phyloP scores from a whole-genome alignment of 2,329 filamentous ascomycete genomes.

The Diaporthe caulivora region DNA sequence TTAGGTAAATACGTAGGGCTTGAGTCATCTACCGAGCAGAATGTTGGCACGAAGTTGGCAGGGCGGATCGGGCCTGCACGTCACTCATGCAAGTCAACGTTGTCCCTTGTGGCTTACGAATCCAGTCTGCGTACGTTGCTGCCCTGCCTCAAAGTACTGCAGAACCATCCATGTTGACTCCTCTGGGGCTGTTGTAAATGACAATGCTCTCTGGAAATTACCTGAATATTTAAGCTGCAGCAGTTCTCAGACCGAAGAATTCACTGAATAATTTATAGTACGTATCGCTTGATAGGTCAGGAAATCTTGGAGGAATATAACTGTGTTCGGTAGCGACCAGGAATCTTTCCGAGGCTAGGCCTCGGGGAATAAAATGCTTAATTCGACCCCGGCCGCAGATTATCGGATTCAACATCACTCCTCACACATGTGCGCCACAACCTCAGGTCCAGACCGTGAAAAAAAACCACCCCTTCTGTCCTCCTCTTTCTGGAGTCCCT shows the following conservation, averaged over 20 bases:
- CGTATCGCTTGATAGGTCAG: too few species aligned
- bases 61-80: conserved; percentile 5
- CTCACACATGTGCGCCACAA: neutral
- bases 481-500: too few species aligned
- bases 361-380: conserved; percentile 6
- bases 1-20: neutral
- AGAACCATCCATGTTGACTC: neutral
- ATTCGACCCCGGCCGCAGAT: neutral
- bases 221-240: neutral
- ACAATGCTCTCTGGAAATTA: neutral
- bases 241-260: neutral
- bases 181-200: neutral
- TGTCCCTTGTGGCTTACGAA: neutral
- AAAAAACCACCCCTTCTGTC: neutral
- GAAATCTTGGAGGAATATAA: neutral
- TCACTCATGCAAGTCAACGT: conserved; percentile 3
- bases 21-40: neutral
- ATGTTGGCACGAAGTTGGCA: conserved; percentile 21
- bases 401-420: neutral
- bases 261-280: neutral
- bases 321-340: neutral
- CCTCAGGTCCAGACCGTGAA: neutral
- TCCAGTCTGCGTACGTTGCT: neutral
- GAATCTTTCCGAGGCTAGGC: conserved; percentile 3
- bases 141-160: neutral